These are phyloP conservation scores for Fusarium sp. DNA, from an alignment of 2,329 filamentous ascomycete genomes.

Conservation along the genomic window DNA sequence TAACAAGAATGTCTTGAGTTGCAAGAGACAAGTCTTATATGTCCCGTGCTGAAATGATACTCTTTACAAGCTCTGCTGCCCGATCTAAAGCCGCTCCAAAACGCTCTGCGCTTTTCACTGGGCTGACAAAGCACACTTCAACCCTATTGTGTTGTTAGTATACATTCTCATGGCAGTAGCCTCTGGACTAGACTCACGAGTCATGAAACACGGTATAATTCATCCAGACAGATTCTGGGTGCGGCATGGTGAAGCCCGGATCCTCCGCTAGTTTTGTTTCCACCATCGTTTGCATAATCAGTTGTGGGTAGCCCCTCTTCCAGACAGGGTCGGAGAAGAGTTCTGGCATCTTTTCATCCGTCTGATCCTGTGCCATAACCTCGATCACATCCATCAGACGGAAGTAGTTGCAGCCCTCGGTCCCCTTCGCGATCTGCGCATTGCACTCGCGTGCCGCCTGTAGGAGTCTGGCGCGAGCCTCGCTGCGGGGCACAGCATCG, in stretches of 20 bases:
- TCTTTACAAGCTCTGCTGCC: neutral
- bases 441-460: constrained; percentile 4
- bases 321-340: neutral
- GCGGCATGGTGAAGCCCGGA: constrained; percentile 1
- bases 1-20: too few species aligned
- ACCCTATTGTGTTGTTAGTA: neutral
- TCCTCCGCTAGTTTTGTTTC: constrained; percentile 1
- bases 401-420: neutral
- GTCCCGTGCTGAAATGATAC: neutral
- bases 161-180: rapidly evolving
- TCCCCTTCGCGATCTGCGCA: constrained; percentile 2
- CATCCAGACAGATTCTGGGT: constrained; percentile 8
- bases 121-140: constrained; percentile 2
- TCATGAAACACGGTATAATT: neutral
- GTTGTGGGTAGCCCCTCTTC: neutral
- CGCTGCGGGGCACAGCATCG: neutral
- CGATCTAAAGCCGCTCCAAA: neutral
- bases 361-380: constrained; percentile 3
- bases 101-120: neutral
- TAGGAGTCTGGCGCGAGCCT: neutral
- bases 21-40: neutral
- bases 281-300: constrained; percentile 12
- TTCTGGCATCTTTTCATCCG: neutral
- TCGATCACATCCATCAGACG: constrained; percentile 6
- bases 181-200: neutral